Evolutionary conservation across 2,329 filamentous ascomycete species (phyloP), one percentile per base, ranked within the genome.

Genomic region (Cladosporium sp.): DNA sequence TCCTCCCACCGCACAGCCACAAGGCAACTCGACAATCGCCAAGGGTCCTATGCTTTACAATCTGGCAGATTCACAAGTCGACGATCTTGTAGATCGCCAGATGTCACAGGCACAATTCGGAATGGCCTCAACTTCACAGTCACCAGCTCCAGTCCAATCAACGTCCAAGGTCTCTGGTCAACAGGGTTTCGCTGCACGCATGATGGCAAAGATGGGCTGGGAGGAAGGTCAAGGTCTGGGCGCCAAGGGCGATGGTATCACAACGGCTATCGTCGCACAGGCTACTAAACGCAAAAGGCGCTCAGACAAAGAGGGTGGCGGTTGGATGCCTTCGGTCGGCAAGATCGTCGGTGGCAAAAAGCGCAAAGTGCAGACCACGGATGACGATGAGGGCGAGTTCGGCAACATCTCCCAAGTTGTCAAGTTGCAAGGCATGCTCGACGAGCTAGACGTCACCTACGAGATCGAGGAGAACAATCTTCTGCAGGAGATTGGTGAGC

Each of bases 121-220:
- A 26, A 15, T 60, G 24, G 54, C 66, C 10, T 44, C 57, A 18
- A n/a, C 18, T 5, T 58, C 32, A 11, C 52, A 59, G 30, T 44
- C 64, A 21, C 57, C 64, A 15, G 47, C 69, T 12, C 78, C 79
- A 67, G 77, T 79, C 47, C 73, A 78, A 24, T 78, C 83, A 36
- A 86, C 87, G 44, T 89, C 89, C 51, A 86, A 82, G 65, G 87
- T 89, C 2, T 92, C 93, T 0, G 92, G 92, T 18, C 91, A 96
- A 77, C 86, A 88, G 70, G 91, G 90, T 61, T 97, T 97, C 77
- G 95, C 92, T 0, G 87, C 93, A 71, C 90, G 93, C 38, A 86
- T 98, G 65, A 92, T 99, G 88, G 86, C 88, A 68, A 98, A 97
- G 77, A 95, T 97, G 80, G 95, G 95, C 65, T 98, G 93, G 92